Evolutionary conservation across 2,329 filamentous ascomycete genomes (phyloP).

Genomic region (Myriosclerotinia curreyana): DNA sequence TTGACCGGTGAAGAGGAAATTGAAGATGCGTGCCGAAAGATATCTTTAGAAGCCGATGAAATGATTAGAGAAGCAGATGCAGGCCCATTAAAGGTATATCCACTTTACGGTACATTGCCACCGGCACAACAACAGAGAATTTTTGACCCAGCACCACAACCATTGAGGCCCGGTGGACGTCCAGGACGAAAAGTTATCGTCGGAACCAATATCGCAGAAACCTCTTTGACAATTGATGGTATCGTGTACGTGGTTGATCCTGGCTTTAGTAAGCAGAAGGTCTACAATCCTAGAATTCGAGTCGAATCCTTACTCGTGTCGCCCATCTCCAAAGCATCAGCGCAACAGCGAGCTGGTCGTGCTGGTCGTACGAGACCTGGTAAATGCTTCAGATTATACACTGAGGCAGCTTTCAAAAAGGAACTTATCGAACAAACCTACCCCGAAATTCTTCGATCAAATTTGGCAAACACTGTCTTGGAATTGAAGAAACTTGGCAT

Average conservation of each 20-base stretch:
- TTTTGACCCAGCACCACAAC: conserved; percentile 80
- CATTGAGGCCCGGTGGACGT: conserved; percentile 70
- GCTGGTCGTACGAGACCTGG: conserved; percentile 96
- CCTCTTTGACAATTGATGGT: conserved; percentile 93
- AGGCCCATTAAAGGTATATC: conserved; percentile 85
- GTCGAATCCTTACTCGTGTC: conserved; percentile 97
- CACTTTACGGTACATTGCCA: conserved; percentile 89
- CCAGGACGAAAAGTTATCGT: conserved; percentile 94
- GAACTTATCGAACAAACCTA: conserved; percentile 97
- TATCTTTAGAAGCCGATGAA: conserved; percentile 85
- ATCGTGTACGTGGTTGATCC: conserved; percentile 99
- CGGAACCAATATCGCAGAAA: conserved; percentile 97
- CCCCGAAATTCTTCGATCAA: conserved; percentile 91
- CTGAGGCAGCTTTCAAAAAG: conserved; percentile 92
- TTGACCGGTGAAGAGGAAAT: conserved; percentile 98
- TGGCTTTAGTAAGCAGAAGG: conserved; percentile 98
- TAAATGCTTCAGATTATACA: conserved; percentile 97
- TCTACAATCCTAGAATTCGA: conserved; percentile 94
- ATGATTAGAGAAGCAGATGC: conserved; percentile 87
- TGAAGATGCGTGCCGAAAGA: conserved; percentile 92
- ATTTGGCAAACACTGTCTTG: conserved; percentile 89
- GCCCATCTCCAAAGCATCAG: conserved; percentile 95
- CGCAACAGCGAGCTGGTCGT: conserved; percentile 96
- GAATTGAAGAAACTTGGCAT: conserved; percentile 97
- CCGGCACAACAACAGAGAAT: conserved; percentile 93